Evolutionary conservation across 202 grass and related monocot species (phyloP), one percentile per base, ranked within the genome.

Genomic region (Schoenoplectus triqueter): DNA sequence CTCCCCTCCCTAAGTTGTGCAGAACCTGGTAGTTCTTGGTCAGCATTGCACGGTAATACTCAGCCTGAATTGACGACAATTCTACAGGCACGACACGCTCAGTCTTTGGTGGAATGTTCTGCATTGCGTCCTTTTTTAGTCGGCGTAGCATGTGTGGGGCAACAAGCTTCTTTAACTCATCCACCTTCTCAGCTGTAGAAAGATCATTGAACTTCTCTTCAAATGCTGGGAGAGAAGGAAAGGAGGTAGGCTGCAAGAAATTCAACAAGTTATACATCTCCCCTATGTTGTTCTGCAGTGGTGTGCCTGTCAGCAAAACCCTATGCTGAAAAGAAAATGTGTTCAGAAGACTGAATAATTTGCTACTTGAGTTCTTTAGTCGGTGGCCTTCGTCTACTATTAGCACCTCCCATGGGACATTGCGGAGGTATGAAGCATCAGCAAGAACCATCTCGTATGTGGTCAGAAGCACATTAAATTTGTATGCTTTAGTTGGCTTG

Each of bases 191-290:
- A 74, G 96, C 88, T 80, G 96, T 96, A 59, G 93, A 93, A 85
- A 99, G 93, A 47, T 96, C 96, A 87, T 96, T 94, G 87, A 99
- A 99, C 9, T 96, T 99, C 90, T 94, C 93, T 83, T 99, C 96
- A 87, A 99, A 96, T 81, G 84, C 92, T 71, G 89, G 85, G 46
- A 99, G 86, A 88, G 91, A 99, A 42, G 96, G 96, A 85, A 99
- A 99, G 87, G 93, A 99, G 86, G 81, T 83, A 87, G 96, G 93
- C 39, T 99, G 96, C 78, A 99, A 89, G 86, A 99, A 99, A 81
- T 99, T 96, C 66, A 99, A 87, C 81, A 99, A 86, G 81, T 99
- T 99, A 66, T 96, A 99, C 96, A 99, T 99, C 87, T 99, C 96
- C 47, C 96, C 96, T 48, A 99, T 96, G 80, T 99, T 99, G 80